Evolutionary conservation across 768 basidiomycete genomes (phyloP).

Genomic region (Vararia minispora): DNA sequence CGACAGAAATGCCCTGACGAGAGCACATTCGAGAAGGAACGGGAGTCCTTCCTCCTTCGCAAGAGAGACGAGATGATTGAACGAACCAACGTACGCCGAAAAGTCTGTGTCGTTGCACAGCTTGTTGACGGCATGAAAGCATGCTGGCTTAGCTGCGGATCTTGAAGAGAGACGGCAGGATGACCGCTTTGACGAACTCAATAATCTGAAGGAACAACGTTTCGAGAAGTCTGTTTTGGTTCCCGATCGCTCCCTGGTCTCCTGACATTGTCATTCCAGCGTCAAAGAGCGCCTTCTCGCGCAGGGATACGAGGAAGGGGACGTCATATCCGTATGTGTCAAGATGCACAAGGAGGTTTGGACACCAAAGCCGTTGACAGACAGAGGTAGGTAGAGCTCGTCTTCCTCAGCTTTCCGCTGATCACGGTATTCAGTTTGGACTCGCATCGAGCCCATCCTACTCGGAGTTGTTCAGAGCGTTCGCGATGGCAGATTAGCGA

Average conservation of each 20-base stretch:
- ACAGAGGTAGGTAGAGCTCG: slow-evolving; percentile 8
- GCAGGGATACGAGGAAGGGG: not conserved
- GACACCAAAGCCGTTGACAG: slow-evolving; percentile 7
- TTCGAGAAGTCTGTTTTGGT: slow-evolving; percentile 6
- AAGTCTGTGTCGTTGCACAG: not conserved
- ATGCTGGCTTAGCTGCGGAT: slow-evolving; percentile 1
- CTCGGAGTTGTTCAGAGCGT: no score
- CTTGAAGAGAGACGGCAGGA: slow-evolving; percentile 1
- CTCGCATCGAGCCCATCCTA: no score
- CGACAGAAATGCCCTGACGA: no score
- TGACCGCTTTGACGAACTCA: slow-evolving; percentile 3
- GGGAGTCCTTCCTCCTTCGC: slow-evolving; percentile 3
- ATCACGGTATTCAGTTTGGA: no score
- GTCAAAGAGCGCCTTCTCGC: slow-evolving; percentile 2
- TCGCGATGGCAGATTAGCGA: no score
- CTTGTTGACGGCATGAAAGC: not conserved
- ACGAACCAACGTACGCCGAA: slow-evolving; percentile 1
- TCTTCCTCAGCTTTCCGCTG: no score
- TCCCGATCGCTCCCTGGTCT: not conserved
- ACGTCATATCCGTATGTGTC: slow-evolving; percentile 1
- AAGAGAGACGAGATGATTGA: not conserved
- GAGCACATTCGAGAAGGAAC: no score
- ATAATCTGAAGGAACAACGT: slow-evolving; percentile 4
- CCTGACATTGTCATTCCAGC: slow-evolving; percentile 1
- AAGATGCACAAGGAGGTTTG: slow-evolving; percentile 10